Evolutionary conservation across 768 basidiomycete species (phyloP).

Genomic region (Suillus occidentalis): DNA sequence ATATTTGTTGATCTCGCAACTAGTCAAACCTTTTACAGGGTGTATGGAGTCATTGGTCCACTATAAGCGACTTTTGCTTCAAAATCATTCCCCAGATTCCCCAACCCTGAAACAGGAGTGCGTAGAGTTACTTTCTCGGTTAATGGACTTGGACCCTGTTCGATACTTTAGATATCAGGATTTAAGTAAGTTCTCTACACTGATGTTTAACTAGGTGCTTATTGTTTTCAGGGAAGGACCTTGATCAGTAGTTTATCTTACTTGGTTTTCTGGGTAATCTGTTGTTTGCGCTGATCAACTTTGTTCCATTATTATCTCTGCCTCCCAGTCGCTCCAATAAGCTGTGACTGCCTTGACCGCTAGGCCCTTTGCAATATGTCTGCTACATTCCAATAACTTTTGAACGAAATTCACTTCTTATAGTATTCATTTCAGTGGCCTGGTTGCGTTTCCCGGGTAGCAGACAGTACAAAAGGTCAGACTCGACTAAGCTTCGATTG

Average conservation of each 20-base stretch:
- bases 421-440: no score
- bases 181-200: constrained; percentile 43
- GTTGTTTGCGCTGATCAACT: background rate
- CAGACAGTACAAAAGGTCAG: no score
- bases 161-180: constrained; percentile 70
- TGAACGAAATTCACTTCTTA: no score
- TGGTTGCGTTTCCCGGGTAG: no score
- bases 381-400: no score
- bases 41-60: constrained; percentile 90
- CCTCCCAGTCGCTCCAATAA: background rate
- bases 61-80: constrained; percentile 73
- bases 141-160: constrained; percentile 64
- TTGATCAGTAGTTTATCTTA: background rate
- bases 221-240: background rate
- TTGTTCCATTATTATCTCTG: background rate
- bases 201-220: background rate
- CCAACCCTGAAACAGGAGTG: constrained; percentile 47
- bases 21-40: constrained; percentile 50
- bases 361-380: background rate
- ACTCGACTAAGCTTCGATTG: no score
- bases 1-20: background rate
- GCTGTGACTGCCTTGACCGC: background rate
- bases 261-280: background rate
- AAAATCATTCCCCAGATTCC: constrained; percentile 41
- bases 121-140: constrained; percentile 48